These are phyloP conservation scores for Aspergillus fumigatiaffinis DNA, from an alignment of 2,329 filamentous ascomycete species.

Conservation along the genomic window DNA sequence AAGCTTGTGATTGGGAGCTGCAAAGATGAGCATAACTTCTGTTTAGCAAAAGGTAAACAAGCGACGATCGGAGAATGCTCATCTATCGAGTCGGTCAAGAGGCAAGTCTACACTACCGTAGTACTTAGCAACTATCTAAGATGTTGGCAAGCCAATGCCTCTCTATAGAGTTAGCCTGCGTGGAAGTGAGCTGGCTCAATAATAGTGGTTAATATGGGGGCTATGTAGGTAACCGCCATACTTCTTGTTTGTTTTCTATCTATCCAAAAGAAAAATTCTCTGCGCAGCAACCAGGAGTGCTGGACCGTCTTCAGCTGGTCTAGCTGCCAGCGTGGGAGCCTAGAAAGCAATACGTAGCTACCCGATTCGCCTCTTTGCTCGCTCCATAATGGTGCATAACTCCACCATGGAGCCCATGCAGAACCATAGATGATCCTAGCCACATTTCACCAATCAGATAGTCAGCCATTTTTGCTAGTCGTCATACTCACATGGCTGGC, in stretches of 20 bases:
- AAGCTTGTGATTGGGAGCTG: neutral
- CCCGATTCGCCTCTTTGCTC: constrained; percentile 17
- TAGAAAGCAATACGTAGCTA: constrained; percentile 8
- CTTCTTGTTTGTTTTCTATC: constrained; percentile 14
- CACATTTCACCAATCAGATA: constrained; percentile 12
- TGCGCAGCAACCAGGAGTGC: constrained; percentile 17
- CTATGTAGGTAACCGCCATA: neutral
- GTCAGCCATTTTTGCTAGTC: constrained; percentile 8
- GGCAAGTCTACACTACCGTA: neutral
- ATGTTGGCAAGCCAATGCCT: neutral
- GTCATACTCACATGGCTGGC: constrained; percentile 23
- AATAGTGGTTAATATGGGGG: neutral
- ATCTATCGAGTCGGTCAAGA: neutral
- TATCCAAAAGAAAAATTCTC: constrained; percentile 8
- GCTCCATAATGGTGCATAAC: constrained; percentile 2
- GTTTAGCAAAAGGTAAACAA: neutral
- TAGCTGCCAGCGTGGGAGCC: neutral
- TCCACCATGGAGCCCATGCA: constrained; percentile 16
- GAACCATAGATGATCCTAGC: constrained; percentile 21
- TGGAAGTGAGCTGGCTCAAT: neutral
- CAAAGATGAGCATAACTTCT: neutral
- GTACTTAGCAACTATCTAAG: neutral
- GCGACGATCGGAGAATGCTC: neutral
- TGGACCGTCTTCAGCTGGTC: neutral
- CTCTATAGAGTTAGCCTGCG: neutral